These are phyloP conservation scores for Gossypium thurberi DNA, from an alignment of 345 rosid species.

Conservation along the genomic window DNA sequence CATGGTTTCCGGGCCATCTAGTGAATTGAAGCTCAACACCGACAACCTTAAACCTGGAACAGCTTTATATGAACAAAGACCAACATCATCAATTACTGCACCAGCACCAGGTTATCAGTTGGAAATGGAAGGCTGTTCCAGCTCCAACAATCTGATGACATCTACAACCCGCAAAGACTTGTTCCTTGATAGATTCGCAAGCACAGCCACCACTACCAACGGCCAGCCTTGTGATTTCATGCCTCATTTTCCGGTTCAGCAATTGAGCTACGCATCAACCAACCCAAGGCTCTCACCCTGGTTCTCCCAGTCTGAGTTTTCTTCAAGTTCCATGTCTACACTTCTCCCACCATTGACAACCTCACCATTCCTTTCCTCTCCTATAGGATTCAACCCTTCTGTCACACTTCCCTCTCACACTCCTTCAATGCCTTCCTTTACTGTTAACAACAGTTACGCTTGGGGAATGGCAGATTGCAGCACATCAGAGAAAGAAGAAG, in stretches of 20 bases:
- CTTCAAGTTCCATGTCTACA: slow-evolving; percentile 26
- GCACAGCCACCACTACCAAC: slow-evolving; percentile 22
- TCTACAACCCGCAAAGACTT: slow-evolving; percentile 29
- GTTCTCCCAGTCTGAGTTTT: slow-evolving; percentile 35
- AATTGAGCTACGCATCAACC: slow-evolving; percentile 29
- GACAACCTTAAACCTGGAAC: slow-evolving; percentile 4
- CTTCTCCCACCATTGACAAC: slow-evolving; percentile 25
- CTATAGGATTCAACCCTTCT: slow-evolving; percentile 35
- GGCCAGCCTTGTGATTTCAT: slow-evolving; percentile 26
- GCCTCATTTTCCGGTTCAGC: slow-evolving; percentile 34
- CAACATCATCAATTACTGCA: slow-evolving; percentile 19
- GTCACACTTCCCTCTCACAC: slow-evolving; percentile 26
- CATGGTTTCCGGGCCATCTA: slow-evolving; percentile 4
- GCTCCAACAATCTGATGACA: slow-evolving; percentile 32
- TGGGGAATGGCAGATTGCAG: slow-evolving; percentile 56
- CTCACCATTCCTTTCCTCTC: slow-evolving; percentile 17
- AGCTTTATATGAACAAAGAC: slow-evolving; percentile 17
- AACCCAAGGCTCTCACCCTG: slow-evolving; percentile 28
- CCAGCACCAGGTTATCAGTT: slow-evolving; percentile 27
- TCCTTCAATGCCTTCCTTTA: slow-evolving; percentile 30
- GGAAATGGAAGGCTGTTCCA: slow-evolving; percentile 39
- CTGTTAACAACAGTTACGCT: slow-evolving; percentile 21
- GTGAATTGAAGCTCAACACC: slow-evolving; percentile 10
- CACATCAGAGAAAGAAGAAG: slow-evolving; percentile 33
- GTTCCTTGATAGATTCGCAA: slow-evolving; percentile 28